Base-by-base conservation (phyloP, 2,329 filamentous ascomycete genomes). In the Sporothrix dimorphospora region DNA sequence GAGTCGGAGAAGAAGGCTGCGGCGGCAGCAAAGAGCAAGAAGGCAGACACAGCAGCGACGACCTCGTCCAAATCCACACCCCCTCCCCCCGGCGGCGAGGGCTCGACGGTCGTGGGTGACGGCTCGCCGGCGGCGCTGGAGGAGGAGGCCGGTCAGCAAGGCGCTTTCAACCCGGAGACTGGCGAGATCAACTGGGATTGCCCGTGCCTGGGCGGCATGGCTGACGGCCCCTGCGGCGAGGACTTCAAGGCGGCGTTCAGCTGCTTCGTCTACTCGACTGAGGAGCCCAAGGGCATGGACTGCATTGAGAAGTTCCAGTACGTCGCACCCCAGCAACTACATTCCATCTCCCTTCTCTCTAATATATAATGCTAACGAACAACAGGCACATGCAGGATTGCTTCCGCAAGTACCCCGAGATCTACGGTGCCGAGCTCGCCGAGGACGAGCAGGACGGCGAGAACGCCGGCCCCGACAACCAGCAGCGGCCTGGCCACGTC, bases 121-220 rank as follows among this genome's bases (percentile, higher is more conserved):
- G 76, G 71, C 75, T 84, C 86, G 1, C 83, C 85, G 7, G 84
- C 83, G 72, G 85, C 82, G 0, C 83, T 96, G 16, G 92, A 97
- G 81, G 89, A 93, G 73, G 94, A 98, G 81, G 94, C 94, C 6
- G 88, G 85, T 74, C 90, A 95, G 80, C 90, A 98, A 82, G 96
- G 94, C 71, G 96, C 96, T 0, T 99, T 98, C 85, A 97, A 99
- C 82, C 94, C 94, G 2, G 96, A 98, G 85, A 99, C 96, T 11
- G 96, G 96, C 77, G 96, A 99, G 87, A 99, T 99, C 83, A 99
- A 99, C 86, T 99, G 96, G 96, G 96, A 98, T 81, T 99, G 96
- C 82, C 96, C 96, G 19, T 99, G 96, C 81, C 85, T 99, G 45
- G 96, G 96, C 66, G 96, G 96, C 70, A 99, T 99, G 96, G 96